phyloP scores from a whole-genome alignment of 2,329 filamentous ascomycete genomes.

The Penicillium glabrum region DNA sequence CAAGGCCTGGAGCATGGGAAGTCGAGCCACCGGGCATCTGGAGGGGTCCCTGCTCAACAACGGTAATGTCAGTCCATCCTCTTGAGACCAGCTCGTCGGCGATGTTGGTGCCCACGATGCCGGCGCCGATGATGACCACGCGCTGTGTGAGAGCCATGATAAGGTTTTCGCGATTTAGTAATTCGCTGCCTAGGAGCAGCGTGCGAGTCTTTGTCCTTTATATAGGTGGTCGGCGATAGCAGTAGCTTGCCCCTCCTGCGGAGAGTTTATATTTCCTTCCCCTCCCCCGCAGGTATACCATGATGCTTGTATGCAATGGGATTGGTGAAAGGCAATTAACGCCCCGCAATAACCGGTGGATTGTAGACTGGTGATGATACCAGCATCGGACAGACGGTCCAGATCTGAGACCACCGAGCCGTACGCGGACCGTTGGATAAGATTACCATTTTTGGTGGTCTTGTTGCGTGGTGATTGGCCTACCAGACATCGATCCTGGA shows the following conservation, averaged over 20 bases:
- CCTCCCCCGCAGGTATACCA: slow-evolving; percentile 6
- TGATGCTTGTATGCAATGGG: slow-evolving; percentile 7
- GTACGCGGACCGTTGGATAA: slow-evolving; percentile 7
- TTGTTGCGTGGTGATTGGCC: slow-evolving; percentile 11
- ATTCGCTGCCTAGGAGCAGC: slow-evolving; percentile 4
- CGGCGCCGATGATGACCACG: slow-evolving; percentile 63
- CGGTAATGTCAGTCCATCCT: slow-evolving; percentile 65
- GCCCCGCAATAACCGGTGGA: slow-evolving; percentile 15
- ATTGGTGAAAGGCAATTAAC: slow-evolving; percentile 1
- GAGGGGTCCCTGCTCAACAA: slow-evolving; percentile 64
- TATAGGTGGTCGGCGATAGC: background rate
- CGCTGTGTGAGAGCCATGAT: slow-evolving; percentile 40
- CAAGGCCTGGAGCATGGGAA: slow-evolving; percentile 64
- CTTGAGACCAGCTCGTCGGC: slow-evolving; percentile 63
- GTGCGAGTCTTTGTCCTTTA: slow-evolving; percentile 6
- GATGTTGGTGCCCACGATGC: slow-evolving; percentile 64
- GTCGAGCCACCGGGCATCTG: slow-evolving; percentile 65
- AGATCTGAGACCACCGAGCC: slow-evolving; percentile 1
- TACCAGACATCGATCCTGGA: background rate
- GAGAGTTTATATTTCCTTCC: background rate
- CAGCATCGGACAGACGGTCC: slow-evolving; percentile 3
- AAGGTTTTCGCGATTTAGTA: background rate
- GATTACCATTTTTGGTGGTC: slow-evolving; percentile 10
- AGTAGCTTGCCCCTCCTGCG: slow-evolving; percentile 3
- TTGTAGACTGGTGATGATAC: slow-evolving; percentile 11